Conservation (phyloP, 139 green algal species). For the Tetraselmis chui region DNA sequence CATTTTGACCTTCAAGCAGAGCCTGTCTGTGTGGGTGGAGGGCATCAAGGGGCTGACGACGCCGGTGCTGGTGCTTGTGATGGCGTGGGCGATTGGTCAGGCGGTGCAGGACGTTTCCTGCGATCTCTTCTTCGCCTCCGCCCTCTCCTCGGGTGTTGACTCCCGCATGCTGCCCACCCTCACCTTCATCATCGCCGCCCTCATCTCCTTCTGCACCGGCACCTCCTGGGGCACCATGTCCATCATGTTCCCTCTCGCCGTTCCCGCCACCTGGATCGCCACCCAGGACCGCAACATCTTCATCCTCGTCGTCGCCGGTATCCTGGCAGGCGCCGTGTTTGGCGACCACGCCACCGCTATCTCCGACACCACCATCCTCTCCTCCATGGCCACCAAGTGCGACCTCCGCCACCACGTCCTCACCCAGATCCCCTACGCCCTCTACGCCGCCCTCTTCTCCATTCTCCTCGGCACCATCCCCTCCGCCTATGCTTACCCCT, state of each 20-base stretch:
- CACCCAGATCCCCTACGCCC: conserved; percentile 4
- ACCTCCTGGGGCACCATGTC: conserved; percentile 19
- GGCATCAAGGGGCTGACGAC: conserved; percentile 15
- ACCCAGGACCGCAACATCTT: conserved; percentile 3
- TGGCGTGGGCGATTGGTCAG: conserved; percentile 20
- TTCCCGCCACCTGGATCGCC: neutral
- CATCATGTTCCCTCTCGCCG: conserved; percentile 19
- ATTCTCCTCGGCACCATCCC: conserved; percentile 5
- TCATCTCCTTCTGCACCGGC: conserved; percentile 20
- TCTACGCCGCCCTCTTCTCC: conserved; percentile 3
- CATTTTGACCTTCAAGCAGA: no score
- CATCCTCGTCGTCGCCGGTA: conserved; percentile 11
- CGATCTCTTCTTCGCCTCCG: conserved; percentile 8
- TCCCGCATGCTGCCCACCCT: conserved; percentile 14
- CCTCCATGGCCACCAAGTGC: conserved; percentile 14
- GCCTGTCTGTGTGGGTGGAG: conserved; percentile 9
- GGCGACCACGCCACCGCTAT: conserved; percentile 14
- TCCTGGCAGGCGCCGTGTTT: conserved; percentile 13
- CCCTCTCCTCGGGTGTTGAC: conserved; percentile 6
- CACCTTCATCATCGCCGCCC: conserved; percentile 19
- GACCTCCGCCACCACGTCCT: conserved; percentile 9
- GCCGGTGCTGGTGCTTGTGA: conserved; percentile 13
- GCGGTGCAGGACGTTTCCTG: conserved; percentile 12
- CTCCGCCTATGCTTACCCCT: neutral
- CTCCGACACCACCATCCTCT: conserved; percentile 18